phyloP scores from a whole-genome alignment of 495 filamentous ascomycete species.

The Entonaema liquescens region DNA sequence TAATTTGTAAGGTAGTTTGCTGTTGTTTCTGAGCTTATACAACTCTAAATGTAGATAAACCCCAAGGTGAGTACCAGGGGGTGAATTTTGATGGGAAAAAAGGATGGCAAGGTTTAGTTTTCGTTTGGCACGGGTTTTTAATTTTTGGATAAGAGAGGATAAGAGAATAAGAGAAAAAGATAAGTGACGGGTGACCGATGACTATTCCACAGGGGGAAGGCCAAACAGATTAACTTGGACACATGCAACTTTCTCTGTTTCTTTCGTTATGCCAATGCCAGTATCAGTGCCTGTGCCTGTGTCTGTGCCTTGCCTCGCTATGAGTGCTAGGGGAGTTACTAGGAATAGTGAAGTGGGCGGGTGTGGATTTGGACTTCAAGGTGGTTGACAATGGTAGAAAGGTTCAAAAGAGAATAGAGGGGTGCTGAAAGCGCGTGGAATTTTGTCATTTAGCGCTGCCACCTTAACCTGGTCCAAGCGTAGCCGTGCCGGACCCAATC shows the following conservation, averaged over 20 bases:
- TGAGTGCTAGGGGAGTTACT: constrained; percentile 11
- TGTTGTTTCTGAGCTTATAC: not conserved
- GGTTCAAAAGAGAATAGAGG: constrained; percentile 31
- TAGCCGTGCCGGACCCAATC: constrained; percentile 23
- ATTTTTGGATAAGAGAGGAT: constrained; percentile 7
- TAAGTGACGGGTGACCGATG: not conserved
- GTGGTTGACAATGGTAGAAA: constrained; percentile 22
- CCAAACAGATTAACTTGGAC: constrained; percentile 4
- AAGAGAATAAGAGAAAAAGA: not conserved
- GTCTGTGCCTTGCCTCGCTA: not conserved
- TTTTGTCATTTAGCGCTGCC: constrained; percentile 43
- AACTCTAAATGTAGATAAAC: not conserved
- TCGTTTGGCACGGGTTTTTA: constrained; percentile 23
- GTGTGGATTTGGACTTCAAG: constrained; percentile 17
- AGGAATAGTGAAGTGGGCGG: constrained; percentile 2
- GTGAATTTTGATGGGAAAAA: not conserved
- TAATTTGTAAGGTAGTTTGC: not conserved
- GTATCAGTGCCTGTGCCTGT: too few species aligned
- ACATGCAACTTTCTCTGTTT: not conserved
- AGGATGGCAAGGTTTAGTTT: not conserved
- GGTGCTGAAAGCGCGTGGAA: constrained; percentile 31
- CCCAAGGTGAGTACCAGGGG: not conserved
- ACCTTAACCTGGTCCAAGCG: constrained; percentile 25
- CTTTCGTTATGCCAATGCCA: not conserved
- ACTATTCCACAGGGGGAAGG: constrained; percentile 16